Evolutionary conservation across 306 rosid genomes (phyloP).

Genomic region (Trichosanthes cucumerina): DNA sequence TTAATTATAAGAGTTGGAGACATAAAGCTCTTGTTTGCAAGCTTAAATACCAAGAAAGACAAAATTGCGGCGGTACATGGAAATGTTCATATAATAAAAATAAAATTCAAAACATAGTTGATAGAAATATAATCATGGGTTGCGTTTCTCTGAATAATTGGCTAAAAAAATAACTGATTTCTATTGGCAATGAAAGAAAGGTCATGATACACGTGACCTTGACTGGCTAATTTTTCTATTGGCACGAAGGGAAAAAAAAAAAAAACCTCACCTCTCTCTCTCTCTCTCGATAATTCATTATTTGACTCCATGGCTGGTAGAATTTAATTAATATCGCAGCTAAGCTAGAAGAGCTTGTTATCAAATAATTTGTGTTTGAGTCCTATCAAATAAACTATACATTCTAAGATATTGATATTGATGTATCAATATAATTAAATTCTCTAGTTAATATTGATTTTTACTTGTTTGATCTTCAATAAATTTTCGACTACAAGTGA

Average conservation of each 20-base stretch:
- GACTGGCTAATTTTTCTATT: not conserved
- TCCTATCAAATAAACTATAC: too few relatives aligned
- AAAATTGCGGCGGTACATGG: not conserved
- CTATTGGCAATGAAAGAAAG: not conserved
- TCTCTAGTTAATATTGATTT: too few relatives aligned
- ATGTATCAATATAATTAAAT: too few relatives aligned
- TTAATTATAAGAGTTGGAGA: not conserved
- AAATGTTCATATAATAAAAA: not conserved
- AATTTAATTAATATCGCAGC: too few relatives aligned
- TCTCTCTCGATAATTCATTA: too few relatives aligned
- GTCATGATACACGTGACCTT: slow-evolving; percentile 4
- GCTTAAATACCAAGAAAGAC: not conserved
- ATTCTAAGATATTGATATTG: too few relatives aligned
- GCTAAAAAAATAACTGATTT: not conserved
- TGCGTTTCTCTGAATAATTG: not conserved
- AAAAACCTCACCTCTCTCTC: too few relatives aligned
- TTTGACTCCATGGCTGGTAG: too few relatives aligned
- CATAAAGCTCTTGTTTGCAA: not conserved
- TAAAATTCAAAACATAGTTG: not conserved
- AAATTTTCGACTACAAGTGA: too few relatives aligned
- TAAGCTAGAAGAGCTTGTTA: too few relatives aligned
- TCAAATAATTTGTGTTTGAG: too few relatives aligned
- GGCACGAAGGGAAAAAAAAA: not conserved
- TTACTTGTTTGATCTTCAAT: too few relatives aligned
- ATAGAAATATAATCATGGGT: not conserved